A percentile compares a stretch with the other conserved stretches of the same genome.
These are phyloP conservation scores for Penicillium sp. DNA, from an alignment of 2,329 filamentous ascomycete species.

Conservation along the genomic window DNA sequence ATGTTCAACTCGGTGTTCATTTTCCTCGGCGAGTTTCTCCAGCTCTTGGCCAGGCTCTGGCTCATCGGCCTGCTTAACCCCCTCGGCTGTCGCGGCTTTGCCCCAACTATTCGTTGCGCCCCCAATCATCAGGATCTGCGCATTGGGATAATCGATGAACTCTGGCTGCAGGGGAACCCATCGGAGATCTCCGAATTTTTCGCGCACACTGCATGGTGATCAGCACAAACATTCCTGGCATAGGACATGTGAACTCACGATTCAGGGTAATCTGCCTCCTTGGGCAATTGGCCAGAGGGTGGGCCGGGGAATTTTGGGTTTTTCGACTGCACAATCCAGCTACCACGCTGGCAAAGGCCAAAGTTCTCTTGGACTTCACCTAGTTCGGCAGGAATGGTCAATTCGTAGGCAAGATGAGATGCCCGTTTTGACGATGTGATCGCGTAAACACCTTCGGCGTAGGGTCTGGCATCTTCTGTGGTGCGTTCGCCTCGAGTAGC, in stretches of 20 bases:
- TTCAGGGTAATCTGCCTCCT: slow-evolving; percentile 68
- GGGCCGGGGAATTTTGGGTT: slow-evolving; percentile 73
- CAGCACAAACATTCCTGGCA: neutral
- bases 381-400: slow-evolving; percentile 70
- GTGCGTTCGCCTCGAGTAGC: slow-evolving; percentile 71
- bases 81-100: slow-evolving; percentile 36
- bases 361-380: slow-evolving; percentile 74
- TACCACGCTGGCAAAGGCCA: slow-evolving; percentile 69
- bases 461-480: slow-evolving; percentile 67
- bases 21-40: slow-evolving; percentile 73
- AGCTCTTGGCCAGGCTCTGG: slow-evolving; percentile 69
- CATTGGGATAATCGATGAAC: slow-evolving; percentile 71
- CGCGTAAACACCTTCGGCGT: slow-evolving; percentile 85
- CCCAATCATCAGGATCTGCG: slow-evolving; percentile 78
- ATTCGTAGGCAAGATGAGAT: slow-evolving; percentile 76
- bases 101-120: slow-evolving; percentile 41
- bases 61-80: slow-evolving; percentile 54
- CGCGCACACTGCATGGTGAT: slow-evolving; percentile 55
- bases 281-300: slow-evolving; percentile 60
- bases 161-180: slow-evolving; percentile 75
- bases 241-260: slow-evolving; percentile 50
- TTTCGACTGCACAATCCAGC: slow-evolving; percentile 76
- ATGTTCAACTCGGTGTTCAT: slow-evolving; percentile 65
- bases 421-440: slow-evolving; percentile 70
- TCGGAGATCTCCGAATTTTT: slow-evolving; percentile 70